Conservation (phyloP, 1,139 yeast species). For the Geotrichum citri-aurantii region DNA sequence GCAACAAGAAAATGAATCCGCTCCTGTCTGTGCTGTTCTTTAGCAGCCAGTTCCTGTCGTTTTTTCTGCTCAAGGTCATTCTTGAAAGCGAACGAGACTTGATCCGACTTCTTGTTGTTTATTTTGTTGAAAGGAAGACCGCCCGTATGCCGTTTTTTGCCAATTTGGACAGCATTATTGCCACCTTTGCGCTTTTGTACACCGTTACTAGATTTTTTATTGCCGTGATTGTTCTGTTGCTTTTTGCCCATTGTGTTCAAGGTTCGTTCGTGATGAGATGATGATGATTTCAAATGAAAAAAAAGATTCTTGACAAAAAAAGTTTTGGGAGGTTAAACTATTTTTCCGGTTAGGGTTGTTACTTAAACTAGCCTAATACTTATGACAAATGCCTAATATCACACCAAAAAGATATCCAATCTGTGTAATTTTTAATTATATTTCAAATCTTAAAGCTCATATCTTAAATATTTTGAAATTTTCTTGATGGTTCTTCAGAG, state of each 20-base stretch:
- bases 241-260: constrained; percentile 5
- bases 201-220: constrained; percentile 5
- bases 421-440: background rate
- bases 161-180: background rate
- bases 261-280: background rate
- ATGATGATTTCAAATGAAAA: background rate
- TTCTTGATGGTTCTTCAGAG: background rate
- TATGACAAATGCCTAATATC: too few species aligned
- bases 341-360: background rate
- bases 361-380: too few species aligned
- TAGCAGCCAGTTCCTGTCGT: constrained; percentile 39
- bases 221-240: background rate
- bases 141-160: background rate
- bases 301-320: too few species aligned
- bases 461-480: background rate
- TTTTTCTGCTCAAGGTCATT: constrained; percentile 79
- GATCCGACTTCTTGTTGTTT: constrained; percentile 6
- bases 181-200: constrained; percentile 10
- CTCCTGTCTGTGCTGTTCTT: constrained; percentile 17
- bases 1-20: constrained; percentile 17
- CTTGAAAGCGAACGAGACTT: constrained; percentile 51
- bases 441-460: background rate
- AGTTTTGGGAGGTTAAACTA: background rate
- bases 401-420: too few species aligned
- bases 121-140: background rate